Evolutionary conservation across 2,329 filamentous ascomycete species (phyloP), one percentile per base, ranked within the genome.

Genomic region (Esteya vermicola): DNA sequence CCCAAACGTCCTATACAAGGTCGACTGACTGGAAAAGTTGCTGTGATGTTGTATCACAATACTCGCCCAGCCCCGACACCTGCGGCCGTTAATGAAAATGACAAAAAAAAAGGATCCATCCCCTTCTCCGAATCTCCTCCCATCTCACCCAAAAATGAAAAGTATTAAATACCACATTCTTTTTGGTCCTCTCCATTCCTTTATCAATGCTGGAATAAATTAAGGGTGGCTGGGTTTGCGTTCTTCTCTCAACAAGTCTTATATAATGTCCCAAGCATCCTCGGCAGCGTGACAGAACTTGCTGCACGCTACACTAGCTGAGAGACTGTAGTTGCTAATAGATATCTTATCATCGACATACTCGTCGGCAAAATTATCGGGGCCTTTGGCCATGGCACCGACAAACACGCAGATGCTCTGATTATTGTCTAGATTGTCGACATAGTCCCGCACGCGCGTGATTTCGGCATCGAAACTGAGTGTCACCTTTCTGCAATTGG

Each of bases 201-300:
- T 12, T 10, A 7, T n/a, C 23, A 10, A 21, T 16, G 14, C 36
- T 7, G 18, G 10, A 33, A 18, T 16, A 18, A 12, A 18, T 16
- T 18, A 32, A n/a, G 6, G 6, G n/a, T 5, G n/a, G n/a, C n/a
- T n/a, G n/a, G n/a, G n/a, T n/a, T n/a, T n/a, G n/a, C n/a, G n/a
- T n/a, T 36, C 33, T 25, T 26, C 33, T 18, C 34, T 16, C 18
- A 14, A 14, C 23, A 26, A 20, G n/a, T 14, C 14, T 25, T 78
- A 98, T 54, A 95, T 74, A 51, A 98, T 83, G 56, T 85, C 78
- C 91, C 91, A 98, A 27, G 81, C 81, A 59, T 98, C 91, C 63
- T 98, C 91, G 33, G 88, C 89, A 31, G 89, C 91, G 62, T 98
- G 91, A 63, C 91, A 96, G 69, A 98, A 96, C 62, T 96, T 98